These are phyloP conservation scores for Suhomyces yuchorum DNA, from an alignment of 1,139 yeast species.

Conservation along the genomic window DNA sequence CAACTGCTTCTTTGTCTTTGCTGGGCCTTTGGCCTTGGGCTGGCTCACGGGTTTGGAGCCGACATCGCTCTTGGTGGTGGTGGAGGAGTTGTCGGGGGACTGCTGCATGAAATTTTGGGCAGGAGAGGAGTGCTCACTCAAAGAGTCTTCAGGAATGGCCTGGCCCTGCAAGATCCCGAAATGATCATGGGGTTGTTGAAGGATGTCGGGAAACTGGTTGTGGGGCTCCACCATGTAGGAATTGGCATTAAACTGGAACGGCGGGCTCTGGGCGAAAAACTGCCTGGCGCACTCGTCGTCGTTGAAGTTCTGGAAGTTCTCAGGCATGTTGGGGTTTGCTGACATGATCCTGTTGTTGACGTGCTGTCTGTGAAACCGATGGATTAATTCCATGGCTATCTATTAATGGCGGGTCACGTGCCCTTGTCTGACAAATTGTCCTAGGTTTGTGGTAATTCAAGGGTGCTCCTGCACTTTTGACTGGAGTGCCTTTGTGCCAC, in stretches of 20 bases:
- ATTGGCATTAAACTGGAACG: constrained; percentile 6
- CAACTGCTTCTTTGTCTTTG: constrained; percentile 28
- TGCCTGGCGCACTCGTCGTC: constrained; percentile 8
- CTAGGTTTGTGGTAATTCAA: too few species aligned
- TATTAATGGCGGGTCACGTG: too few species aligned
- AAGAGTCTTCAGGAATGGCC: constrained; percentile 10
- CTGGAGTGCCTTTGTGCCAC: too few species aligned
- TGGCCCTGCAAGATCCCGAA: constrained; percentile 6
- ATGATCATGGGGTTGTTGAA: not conserved
- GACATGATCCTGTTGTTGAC: too few species aligned
- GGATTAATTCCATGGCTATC: too few species aligned
- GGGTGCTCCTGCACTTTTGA: too few species aligned
- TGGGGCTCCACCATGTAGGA: constrained; percentile 4
- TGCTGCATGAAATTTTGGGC: constrained; percentile 8
- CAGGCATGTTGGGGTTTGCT: not conserved
- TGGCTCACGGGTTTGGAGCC: not conserved
- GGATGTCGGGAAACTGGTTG: not conserved
- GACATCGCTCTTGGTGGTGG: constrained; percentile 9
- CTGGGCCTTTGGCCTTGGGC: constrained; percentile 1
- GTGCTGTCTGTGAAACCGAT: too few species aligned
- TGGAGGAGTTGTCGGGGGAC: constrained; percentile 16
- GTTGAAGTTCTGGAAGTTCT: constrained; percentile 2
- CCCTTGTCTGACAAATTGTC: too few species aligned
- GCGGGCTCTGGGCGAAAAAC: constrained; percentile 9
- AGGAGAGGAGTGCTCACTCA: constrained; percentile 16